Evolutionary conservation across 148 eudicot genomes (phyloP).

Genomic region (Spergularia marina): DNA sequence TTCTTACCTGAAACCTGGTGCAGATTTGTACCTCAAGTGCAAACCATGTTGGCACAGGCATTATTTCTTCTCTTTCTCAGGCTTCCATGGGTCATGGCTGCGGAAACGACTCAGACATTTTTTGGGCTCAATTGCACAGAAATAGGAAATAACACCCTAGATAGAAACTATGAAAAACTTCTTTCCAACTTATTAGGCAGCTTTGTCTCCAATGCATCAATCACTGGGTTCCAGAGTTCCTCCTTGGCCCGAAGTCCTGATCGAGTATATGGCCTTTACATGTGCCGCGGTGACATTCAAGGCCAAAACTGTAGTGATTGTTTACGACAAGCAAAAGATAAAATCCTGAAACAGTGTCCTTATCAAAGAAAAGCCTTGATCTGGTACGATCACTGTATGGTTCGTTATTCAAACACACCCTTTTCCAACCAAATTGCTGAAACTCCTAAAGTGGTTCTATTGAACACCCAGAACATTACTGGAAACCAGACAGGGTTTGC

Average conservation of each 20-base stretch:
- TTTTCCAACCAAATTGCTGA: neutral
- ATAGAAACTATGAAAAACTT: neutral
- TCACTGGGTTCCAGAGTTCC: neutral
- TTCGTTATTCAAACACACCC: constrained; percentile 24
- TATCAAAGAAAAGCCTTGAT: constrained; percentile 22
- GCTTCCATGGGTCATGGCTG: neutral
- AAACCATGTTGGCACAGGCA: neutral
- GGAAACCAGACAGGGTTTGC: neutral
- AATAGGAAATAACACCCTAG: neutral
- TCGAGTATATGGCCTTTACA: constrained; percentile 13
- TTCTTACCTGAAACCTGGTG: neutral
- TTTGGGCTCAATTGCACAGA: constrained; percentile 14
- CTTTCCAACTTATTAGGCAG: neutral
- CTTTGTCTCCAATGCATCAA: constrained; percentile 3
- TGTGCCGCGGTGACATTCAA: constrained; percentile 16
- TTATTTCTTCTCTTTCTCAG: neutral
- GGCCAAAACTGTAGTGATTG: neutral
- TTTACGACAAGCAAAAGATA: neutral
- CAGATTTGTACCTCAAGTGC: neutral
- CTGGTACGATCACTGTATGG: constrained; percentile 29
- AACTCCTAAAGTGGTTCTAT: neutral
- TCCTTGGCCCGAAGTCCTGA: neutral
- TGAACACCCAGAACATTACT: neutral
- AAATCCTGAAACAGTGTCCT: neutral
- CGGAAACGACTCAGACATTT: neutral